Evolutionary conservation across 371 early-diverging fungal species (phyloP).

Genomic region (Mucor circinelloides): DNA sequence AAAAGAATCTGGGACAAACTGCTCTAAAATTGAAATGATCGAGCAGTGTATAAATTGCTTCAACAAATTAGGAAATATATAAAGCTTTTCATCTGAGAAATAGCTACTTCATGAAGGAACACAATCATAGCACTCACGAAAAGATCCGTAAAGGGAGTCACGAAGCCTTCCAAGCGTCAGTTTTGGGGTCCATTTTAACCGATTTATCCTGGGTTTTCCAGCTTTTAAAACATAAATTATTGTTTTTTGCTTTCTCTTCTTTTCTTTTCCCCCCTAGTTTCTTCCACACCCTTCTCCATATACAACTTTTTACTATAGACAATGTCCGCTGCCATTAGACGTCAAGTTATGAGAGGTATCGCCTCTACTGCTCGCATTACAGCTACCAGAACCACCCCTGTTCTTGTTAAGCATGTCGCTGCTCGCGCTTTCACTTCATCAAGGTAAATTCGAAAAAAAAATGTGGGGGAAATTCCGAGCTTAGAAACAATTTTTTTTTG

Average conservation of each 20-base stretch:
- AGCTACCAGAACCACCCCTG: conserved; percentile 41
- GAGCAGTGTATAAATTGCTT: neutral
- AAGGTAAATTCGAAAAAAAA: conserved; percentile 28
- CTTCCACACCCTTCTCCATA: conserved; percentile 1
- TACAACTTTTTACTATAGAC: conserved; percentile 6
- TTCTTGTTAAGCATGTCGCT: conserved; percentile 32
- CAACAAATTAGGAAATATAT: conserved; percentile 14
- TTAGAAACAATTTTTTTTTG: neutral
- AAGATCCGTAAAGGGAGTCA: conserved; percentile 24
- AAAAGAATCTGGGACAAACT: neutral
- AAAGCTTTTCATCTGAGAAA: conserved; percentile 3
- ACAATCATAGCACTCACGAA: conserved; percentile 5
- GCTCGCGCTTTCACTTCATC: conserved; percentile 43
- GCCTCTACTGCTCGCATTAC: conserved; percentile 42
- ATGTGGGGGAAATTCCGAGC: neutral
- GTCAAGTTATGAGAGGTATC: conserved; percentile 49
- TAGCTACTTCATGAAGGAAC: neutral
- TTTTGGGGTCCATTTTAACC: conserved; percentile 25
- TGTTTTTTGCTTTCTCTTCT: conserved; percentile 9
- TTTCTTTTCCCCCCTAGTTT: conserved; percentile 7
- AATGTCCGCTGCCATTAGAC: conserved; percentile 46
- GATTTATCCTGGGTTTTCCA: conserved; percentile 37
- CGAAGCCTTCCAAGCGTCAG: neutral
- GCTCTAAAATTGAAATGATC: neutral
- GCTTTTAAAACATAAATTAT: conserved; percentile 6